These are phyloP conservation scores for Lathyrus sativus DNA, from an alignment of 306 rosid species.

Conservation along the genomic window DNA sequence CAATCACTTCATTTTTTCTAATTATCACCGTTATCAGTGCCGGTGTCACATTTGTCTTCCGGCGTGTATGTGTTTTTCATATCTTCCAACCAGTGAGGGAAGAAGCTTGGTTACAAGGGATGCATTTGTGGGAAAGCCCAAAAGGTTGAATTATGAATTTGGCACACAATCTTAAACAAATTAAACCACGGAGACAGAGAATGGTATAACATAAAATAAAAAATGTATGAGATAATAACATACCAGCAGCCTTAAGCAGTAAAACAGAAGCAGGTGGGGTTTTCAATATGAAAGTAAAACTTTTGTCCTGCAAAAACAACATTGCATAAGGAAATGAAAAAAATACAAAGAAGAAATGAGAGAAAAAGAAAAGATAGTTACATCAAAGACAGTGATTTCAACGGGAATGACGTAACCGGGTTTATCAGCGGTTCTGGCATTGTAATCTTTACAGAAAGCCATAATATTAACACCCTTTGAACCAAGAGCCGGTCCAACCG, in stretches of 20 bases:
- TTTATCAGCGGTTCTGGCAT: slow-evolving; percentile 92
- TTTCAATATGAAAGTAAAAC: slow-evolving; percentile 91
- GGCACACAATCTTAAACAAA: not conserved
- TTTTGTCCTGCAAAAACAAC: slow-evolving; percentile 63
- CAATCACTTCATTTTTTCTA: not conserved
- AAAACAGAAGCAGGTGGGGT: slow-evolving; percentile 98
- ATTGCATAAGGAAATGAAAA: not conserved
- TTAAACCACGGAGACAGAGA: not conserved
- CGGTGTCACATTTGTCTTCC: not conserved
- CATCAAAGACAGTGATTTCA: slow-evolving; percentile 95
- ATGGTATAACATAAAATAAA: slow-evolving; percentile 38
- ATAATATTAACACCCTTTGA: slow-evolving; percentile 96
- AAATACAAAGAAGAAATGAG: not conserved
- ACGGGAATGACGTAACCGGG: slow-evolving; percentile 96
- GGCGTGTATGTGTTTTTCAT: not conserved
- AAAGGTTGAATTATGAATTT: not conserved
- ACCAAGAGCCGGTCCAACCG: slow-evolving; percentile 98
- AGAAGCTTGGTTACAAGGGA: too few species aligned
- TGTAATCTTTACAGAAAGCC: slow-evolving; percentile 98
- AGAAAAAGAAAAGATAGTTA: slow-evolving; percentile 1
- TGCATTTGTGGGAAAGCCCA: not conserved
- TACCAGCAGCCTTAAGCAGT: slow-evolving; percentile 98
- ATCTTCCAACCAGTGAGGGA: not conserved
- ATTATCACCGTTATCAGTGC: not conserved
- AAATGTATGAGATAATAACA: slow-evolving; percentile 21